A percentile compares a stretch with the other conserved stretches of the same genome.
These are phyloP conservation scores for Myochromella boudieri DNA, from an alignment of 768 basidiomycete genomes.

Conservation along the genomic window DNA sequence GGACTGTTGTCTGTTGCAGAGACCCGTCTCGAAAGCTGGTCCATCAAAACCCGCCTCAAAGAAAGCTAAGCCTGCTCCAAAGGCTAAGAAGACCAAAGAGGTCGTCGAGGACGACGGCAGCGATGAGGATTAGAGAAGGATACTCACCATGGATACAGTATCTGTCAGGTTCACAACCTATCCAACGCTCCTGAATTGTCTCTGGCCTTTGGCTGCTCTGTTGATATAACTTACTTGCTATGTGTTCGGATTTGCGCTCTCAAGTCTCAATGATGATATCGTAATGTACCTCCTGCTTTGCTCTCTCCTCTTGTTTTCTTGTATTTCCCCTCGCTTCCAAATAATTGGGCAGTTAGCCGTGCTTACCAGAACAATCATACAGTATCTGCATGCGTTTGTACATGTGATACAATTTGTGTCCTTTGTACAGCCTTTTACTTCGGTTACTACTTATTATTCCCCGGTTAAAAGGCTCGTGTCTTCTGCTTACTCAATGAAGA, in stretches of 20 bases:
- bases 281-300: no score
- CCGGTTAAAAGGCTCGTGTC: no score
- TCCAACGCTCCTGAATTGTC: no score
- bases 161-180: no score
- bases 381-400: no score
- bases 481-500: no score
- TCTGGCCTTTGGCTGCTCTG: not conserved
- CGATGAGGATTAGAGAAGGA: conserved; percentile 19
- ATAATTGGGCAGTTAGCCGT: no score
- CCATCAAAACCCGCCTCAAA: conserved; percentile 48
- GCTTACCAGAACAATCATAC: no score
- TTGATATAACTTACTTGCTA: not conserved
- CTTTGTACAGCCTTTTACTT: no score
- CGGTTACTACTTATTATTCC: no score
- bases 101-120: conserved; percentile 46
- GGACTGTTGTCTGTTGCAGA: conserved; percentile 26
- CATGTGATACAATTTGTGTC: no score
- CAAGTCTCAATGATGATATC: no score
- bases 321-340: not conserved
- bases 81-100: conserved; percentile 50
- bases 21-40: conserved; percentile 37
- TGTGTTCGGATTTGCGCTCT: not conserved
- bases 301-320: not conserved
- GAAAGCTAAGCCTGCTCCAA: conserved; percentile 41
- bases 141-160: not conserved